These are phyloP conservation scores for Gossypium lobatum DNA, from an alignment of 441 rosid species.

Conservation along the genomic window DNA sequence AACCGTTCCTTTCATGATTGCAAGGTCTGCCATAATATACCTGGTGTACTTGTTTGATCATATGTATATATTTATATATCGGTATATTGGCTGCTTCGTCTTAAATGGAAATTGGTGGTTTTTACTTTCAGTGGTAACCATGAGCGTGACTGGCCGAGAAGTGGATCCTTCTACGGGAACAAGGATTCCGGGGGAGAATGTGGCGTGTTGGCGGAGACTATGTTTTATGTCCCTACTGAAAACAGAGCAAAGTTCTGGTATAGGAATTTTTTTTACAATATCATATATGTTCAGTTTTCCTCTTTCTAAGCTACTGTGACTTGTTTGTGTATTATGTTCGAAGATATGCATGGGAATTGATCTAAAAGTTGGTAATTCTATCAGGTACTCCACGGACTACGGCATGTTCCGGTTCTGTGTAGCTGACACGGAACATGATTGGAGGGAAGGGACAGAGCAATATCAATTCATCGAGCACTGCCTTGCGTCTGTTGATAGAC, in stretches of 20 bases:
- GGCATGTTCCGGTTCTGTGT: constrained; percentile 88
- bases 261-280: not conserved
- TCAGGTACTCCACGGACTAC: constrained; percentile 69
- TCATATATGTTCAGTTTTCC: not conserved
- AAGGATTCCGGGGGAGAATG: constrained; percentile 89
- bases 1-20: constrained; percentile 76
- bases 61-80: too few relatives aligned
- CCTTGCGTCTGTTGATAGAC: constrained; percentile 43
- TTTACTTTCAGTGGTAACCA: constrained; percentile 59
- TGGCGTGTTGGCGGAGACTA: constrained; percentile 78
- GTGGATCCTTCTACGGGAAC: constrained; percentile 66
- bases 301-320: not conserved
- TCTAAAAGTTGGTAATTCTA: not conserved
- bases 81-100: constrained; percentile 1
- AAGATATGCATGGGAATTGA: not conserved
- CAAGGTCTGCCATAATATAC: constrained; percentile 39
- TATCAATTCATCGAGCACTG: constrained; percentile 69
- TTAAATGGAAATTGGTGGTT: constrained; percentile 13
- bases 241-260: constrained; percentile 80
- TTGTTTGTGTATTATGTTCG: not conserved
- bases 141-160: constrained; percentile 85
- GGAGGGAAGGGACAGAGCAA: constrained; percentile 88
- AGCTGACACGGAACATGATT: constrained; percentile 80
- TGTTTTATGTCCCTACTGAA: constrained; percentile 72
- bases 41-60: not conserved